Conservation (phyloP, 169 alveolate genomes). For the Plasmodium reichenowi region DNA sequence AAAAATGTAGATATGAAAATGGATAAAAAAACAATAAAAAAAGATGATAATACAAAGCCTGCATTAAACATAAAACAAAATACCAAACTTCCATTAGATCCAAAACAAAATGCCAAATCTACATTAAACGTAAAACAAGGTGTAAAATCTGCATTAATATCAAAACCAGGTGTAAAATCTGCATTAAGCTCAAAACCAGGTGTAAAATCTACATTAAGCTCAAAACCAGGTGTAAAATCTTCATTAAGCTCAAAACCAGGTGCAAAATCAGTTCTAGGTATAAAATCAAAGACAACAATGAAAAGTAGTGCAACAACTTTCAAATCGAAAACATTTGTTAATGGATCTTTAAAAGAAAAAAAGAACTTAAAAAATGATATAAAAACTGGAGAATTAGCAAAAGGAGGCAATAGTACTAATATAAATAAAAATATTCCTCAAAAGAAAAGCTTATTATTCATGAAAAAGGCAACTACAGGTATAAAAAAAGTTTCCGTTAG, state of each 20-base stretch:
- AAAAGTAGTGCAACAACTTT: slow-evolving; percentile 18
- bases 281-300: slow-evolving; percentile 33
- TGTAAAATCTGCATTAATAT: slow-evolving; percentile 6
- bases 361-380: slow-evolving; percentile 30
- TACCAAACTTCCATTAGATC: slow-evolving; percentile 10
- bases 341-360: slow-evolving; percentile 33
- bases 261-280: slow-evolving; percentile 13
- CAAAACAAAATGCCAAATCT: slow-evolving; percentile 10
- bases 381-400: slow-evolving; percentile 36
- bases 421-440: slow-evolving; percentile 13
- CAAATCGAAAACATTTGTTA: slow-evolving; percentile 16
- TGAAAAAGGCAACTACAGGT: slow-evolving; percentile 31
- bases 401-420: slow-evolving; percentile 11
- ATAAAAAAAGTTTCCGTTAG: slow-evolving; percentile 37
- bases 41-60: slow-evolving; percentile 22
- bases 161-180: slow-evolving; percentile 28
- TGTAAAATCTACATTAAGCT: slow-evolving; percentile 7
- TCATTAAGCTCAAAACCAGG: slow-evolving; percentile 11
- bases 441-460: slow-evolving; percentile 31
- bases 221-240: slow-evolving; percentile 27
- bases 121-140: slow-evolving; percentile 12
- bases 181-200: slow-evolving; percentile 11
- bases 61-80: slow-evolving; percentile 13
- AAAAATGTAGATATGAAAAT: slow-evolving; percentile 27
- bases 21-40: slow-evolving; percentile 25